Conservation (phyloP, 2,329 filamentous ascomycete genomes). For the Metarhizium sp. region DNA sequence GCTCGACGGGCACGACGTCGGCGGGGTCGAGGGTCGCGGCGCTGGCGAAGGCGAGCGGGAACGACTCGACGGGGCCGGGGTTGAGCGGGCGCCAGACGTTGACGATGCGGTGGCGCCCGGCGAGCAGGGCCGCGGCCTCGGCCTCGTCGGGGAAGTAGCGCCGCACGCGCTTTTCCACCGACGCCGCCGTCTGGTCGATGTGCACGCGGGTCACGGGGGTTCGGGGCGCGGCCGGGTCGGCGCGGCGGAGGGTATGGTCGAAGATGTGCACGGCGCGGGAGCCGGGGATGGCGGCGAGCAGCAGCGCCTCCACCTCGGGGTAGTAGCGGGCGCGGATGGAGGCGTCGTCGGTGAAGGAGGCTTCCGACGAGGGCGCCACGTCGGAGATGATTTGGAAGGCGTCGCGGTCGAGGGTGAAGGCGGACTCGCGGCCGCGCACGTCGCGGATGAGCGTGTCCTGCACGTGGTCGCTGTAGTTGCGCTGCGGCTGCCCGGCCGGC, state of each 20-base stretch:
- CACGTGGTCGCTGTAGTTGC: constrained; percentile 49
- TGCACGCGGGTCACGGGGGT: constrained; percentile 65
- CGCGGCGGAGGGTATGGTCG: constrained; percentile 79
- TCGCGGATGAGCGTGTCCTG: constrained; percentile 56
- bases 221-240: constrained; percentile 47
- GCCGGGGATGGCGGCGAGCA: constrained; percentile 59
- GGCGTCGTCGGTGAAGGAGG: constrained; percentile 57
- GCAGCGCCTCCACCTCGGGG: constrained; percentile 66
- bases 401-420: constrained; percentile 61
- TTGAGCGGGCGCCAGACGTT: constrained; percentile 74
- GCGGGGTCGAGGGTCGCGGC: constrained; percentile 49
- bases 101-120: constrained; percentile 68
- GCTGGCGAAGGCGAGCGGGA: constrained; percentile 60
- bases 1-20: constrained; percentile 64
- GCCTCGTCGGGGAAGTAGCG: constrained; percentile 61
- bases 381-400: constrained; percentile 60
- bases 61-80: constrained; percentile 50
- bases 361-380: constrained; percentile 39
- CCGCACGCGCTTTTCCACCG: constrained; percentile 57
- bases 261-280: constrained; percentile 63
- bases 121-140: constrained; percentile 55
- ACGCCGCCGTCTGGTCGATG: constrained; percentile 69
- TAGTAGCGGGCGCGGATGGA: constrained; percentile 69
- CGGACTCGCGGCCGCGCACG: constrained; percentile 59
- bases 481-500: constrained; percentile 49